phyloP scores from a whole-genome alignment of 306 rosid genomes.

The Medicago arabica region DNA sequence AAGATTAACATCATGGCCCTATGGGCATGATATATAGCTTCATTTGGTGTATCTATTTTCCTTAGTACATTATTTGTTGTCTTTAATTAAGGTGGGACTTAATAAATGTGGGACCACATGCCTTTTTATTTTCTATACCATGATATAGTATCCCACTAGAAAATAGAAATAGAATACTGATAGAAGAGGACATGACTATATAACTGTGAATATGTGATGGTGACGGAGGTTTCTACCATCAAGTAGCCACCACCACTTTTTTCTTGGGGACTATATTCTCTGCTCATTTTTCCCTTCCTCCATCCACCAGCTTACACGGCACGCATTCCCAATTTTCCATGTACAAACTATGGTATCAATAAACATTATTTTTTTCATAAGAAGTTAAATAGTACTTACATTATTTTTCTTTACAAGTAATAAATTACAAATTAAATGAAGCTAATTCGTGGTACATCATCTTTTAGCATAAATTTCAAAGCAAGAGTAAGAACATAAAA shows the following conservation, averaged over 20 bases:
- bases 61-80: slow-evolving; percentile 16
- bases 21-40: slow-evolving; percentile 14
- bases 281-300: too few relatives aligned
- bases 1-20: neutral
- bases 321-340: too few relatives aligned
- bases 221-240: slow-evolving; percentile 36
- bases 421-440: too few relatives aligned
- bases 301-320: too few relatives aligned
- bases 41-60: neutral
- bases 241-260: slow-evolving; percentile 40
- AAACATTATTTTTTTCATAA: too few relatives aligned
- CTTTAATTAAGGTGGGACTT: slow-evolving; percentile 1
- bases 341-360: too few relatives aligned
- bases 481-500: too few relatives aligned
- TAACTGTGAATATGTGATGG: slow-evolving; percentile 53
- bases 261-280: slow-evolving; percentile 14
- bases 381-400: too few relatives aligned
- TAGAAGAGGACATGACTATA: slow-evolving; percentile 59
- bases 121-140: neutral
- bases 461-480: too few relatives aligned
- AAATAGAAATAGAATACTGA: slow-evolving; percentile 15
- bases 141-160: slow-evolving; percentile 28
- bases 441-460: too few relatives aligned
- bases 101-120: slow-evolving; percentile 44
- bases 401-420: too few relatives aligned